A percentile compares a stretch with the other conserved stretches of the same genome.
Evolutionary conservation across 2,329 filamentous ascomycete genomes (phyloP).

Genomic region (Tricladium varicosporioides): DNA sequence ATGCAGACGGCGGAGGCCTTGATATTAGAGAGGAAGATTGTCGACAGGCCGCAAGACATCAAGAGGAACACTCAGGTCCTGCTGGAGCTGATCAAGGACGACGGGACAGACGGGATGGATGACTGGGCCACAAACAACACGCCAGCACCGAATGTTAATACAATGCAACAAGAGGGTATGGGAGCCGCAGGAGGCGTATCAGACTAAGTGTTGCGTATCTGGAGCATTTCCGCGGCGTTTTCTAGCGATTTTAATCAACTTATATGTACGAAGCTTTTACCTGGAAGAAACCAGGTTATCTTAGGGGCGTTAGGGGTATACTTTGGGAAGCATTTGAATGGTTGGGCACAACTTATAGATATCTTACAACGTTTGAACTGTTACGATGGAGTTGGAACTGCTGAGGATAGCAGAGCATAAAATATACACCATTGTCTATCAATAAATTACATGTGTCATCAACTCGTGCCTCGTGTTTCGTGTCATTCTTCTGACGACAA

Average conservation of each 20-base stretch:
- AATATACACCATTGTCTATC: background rate
- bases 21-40: constrained; percentile 58
- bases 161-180: constrained; percentile 21
- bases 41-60: constrained; percentile 57
- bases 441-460: background rate
- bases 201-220: constrained; percentile 19
- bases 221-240: constrained; percentile 26
- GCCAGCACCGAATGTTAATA: constrained; percentile 17
- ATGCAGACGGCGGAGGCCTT: constrained; percentile 60
- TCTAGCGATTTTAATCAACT: constrained; percentile 11
- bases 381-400: background rate
- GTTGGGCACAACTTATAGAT: background rate
- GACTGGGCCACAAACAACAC: constrained; percentile 46
- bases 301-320: constrained; percentile 1
- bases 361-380: background rate
- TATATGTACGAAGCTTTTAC: background rate
- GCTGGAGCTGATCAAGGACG: constrained; percentile 62
- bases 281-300: background rate
- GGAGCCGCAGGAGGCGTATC: constrained; percentile 21
- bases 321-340: background rate
- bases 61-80: constrained; percentile 62
- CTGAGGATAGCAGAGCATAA: background rate
- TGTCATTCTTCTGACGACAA: no score
- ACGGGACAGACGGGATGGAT: constrained; percentile 57
- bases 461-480: background rate